These are phyloP conservation scores for Camillea tinctor DNA, from an alignment of 2,329 filamentous ascomycete species.

Conservation along the genomic window DNA sequence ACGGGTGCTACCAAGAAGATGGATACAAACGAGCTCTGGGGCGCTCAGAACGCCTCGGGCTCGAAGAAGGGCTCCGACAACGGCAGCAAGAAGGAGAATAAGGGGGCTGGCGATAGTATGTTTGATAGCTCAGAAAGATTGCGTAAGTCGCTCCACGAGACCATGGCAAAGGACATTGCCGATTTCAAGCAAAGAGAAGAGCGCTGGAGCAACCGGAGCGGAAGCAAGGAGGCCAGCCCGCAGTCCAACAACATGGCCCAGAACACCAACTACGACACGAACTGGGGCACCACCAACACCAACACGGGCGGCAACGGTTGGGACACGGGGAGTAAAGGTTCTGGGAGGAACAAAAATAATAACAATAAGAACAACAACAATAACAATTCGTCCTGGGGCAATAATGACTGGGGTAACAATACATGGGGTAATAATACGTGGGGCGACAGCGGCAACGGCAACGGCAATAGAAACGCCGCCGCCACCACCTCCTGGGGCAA, in stretches of 20 bases:
- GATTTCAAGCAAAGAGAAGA: conserved; percentile 13
- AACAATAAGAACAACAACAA: too few species aligned
- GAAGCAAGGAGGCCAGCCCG: conserved; percentile 17
- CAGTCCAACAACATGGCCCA: conserved; percentile 3
- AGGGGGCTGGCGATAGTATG: not conserved
- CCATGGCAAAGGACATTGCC: conserved; percentile 12
- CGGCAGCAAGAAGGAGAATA: conserved; percentile 8
- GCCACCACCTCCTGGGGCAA: conserved; percentile 5
- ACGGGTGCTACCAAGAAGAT: not conserved
- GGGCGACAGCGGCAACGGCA: not conserved
- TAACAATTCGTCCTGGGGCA: too few species aligned
- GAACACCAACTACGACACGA: conserved; percentile 7
- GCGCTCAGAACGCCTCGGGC: conserved; percentile 19
- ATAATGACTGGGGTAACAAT: not conserved
- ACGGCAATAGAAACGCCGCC: too few species aligned
- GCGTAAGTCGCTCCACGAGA: conserved; percentile 7
- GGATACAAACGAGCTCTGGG: conserved; percentile 2
- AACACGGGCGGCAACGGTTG: conserved; percentile 4
- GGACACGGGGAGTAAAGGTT: too few species aligned
- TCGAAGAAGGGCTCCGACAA: conserved; percentile 12
- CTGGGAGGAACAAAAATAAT: too few species aligned
- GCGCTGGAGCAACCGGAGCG: conserved; percentile 15
- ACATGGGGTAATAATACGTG: not conserved
- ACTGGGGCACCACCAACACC: not conserved
- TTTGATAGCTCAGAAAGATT: not conserved